Evolutionary conservation across 2,329 filamentous ascomycete species (phyloP).

Genomic region (Colletotrichum destructivum): DNA sequence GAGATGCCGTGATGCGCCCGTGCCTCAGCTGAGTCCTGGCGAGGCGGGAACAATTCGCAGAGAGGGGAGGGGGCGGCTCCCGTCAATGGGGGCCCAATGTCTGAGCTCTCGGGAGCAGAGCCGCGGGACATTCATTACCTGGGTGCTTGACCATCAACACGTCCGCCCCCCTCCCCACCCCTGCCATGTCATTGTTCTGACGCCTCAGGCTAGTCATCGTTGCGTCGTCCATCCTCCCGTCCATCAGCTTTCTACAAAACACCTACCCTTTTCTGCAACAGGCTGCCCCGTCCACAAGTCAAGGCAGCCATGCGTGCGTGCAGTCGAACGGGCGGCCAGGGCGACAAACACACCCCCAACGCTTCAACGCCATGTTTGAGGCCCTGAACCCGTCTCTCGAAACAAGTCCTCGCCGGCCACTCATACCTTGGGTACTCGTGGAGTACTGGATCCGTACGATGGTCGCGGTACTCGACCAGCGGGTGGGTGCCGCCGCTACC

Average conservation of each 20-base stretch:
- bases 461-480: neutral
- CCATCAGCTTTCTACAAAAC: neutral
- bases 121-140: slow-evolving; percentile 30
- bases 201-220: slow-evolving; percentile 22
- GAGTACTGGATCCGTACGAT: no score
- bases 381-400: slow-evolving; percentile 1
- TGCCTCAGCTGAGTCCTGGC: slow-evolving; percentile 34
- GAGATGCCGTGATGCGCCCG: slow-evolving; percentile 29
- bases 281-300: slow-evolving; percentile 21
- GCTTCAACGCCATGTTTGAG: neutral
- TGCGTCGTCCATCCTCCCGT: slow-evolving; percentile 7
- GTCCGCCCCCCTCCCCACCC: neutral
- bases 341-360: slow-evolving; percentile 33
- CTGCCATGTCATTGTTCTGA: slow-evolving; percentile 13
- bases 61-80: slow-evolving; percentile 4
- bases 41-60: slow-evolving; percentile 25
- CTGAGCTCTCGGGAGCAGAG: slow-evolving; percentile 41
- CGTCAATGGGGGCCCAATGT: slow-evolving; percentile 35
- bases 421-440: no score
- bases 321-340: slow-evolving; percentile 33
- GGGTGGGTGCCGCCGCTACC: neutral
- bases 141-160: slow-evolving; percentile 11
- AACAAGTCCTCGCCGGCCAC: slow-evolving; percentile 1
- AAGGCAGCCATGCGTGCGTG: slow-evolving; percentile 24
- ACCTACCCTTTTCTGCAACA: neutral